Base-by-base conservation (phyloP, 352 stramenopile genomes). In the Pythium pyrilobum region DNA sequence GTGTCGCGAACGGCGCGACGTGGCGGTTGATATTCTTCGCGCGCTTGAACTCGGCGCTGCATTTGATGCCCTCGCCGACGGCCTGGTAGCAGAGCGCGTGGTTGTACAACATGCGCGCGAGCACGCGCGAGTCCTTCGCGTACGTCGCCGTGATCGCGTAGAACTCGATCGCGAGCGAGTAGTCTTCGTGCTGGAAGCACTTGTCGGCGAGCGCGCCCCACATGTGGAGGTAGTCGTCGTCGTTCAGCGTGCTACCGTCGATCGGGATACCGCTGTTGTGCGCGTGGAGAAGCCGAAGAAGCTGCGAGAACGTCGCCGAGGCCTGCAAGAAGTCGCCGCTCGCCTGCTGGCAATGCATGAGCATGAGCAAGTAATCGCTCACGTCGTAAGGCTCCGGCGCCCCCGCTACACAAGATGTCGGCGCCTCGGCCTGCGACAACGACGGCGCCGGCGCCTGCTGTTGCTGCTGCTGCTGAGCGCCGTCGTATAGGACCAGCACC, bases 111-210 rank as follows among this genome's bases (percentile, higher is more conserved):
- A 87, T 67, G 2, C 57, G 56, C 9, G 77, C 74, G 13, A 87
- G 41, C 24, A 81, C 62, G 32, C 73, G 62, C 29, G 79, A 86
- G 43, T 87, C 71, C 40, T 82, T 87, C 15, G 79, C 74, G 36
- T 87, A 87, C 18, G 70, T 83, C 13, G 81, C 47, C 0, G 79
- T 65, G 21, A 82, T 69, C 0, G 68, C 64, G 52, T 85, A 87
- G 31, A 80, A 86, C 24, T 87, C 77, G 25, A 78, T 46, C 4
- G 79, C 77, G 11, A 89, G 56, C 1, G 64, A 28, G 40, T 87
- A 87, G 56, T 87, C 79, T 56, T 89, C 79, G 13, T 81, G 74
- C 16, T 65, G 36, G 21, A 89, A 87, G 51, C 74, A 85, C 32
- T 86, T 87, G 44, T 84, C 65, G 0, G 79, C 77, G 5, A 89